Conservation (phyloP, 495 filamentous ascomycete genomes). For the Baudoinia panamericana region DNA sequence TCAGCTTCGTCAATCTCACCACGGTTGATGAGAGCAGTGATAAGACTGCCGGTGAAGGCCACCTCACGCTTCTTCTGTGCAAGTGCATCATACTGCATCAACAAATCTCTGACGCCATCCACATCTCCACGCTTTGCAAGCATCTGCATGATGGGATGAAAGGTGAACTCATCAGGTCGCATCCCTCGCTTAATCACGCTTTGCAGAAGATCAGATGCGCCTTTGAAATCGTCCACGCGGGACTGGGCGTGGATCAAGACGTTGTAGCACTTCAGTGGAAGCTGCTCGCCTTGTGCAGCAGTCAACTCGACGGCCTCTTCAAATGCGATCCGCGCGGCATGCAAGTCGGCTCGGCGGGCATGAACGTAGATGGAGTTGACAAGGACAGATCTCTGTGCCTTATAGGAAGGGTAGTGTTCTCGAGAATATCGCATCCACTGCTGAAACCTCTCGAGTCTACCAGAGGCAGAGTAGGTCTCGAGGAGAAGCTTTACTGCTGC, state of each 20-base stretch:
- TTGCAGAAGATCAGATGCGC: slow-evolving; percentile 46
- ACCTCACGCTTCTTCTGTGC: slow-evolving; percentile 31
- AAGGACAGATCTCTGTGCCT: slow-evolving; percentile 28
- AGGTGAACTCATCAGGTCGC: slow-evolving; percentile 47
- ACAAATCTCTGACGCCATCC: slow-evolving; percentile 49
- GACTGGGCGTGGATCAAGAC: slow-evolving; percentile 59
- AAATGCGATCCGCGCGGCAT: slow-evolving; percentile 46
- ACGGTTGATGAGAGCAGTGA: slow-evolving; percentile 51
- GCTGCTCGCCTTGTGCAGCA: slow-evolving; percentile 39
- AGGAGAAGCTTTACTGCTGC: slow-evolving; percentile 21
- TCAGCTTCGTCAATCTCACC: slow-evolving; percentile 21
- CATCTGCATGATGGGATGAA: slow-evolving; percentile 58
- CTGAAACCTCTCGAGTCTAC: slow-evolving; percentile 38
- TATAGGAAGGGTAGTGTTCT: slow-evolving; percentile 22
- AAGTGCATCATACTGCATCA: slow-evolving; percentile 30
- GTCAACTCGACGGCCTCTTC: slow-evolving; percentile 33
- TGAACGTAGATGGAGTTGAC: slow-evolving; percentile 48
- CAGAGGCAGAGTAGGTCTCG: slow-evolving; percentile 39
- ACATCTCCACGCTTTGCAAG: slow-evolving; percentile 63
- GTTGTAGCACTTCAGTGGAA: slow-evolving; percentile 53
- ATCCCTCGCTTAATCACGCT: slow-evolving; percentile 35
- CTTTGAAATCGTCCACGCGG: slow-evolving; percentile 50
- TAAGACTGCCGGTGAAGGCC: slow-evolving; percentile 49
- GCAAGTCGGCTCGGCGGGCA: slow-evolving; percentile 48
- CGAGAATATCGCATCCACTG: slow-evolving; percentile 44